These are phyloP conservation scores for Aureobasidium sp. DNA, from an alignment of 2,329 filamentous ascomycete species.

Conservation along the genomic window DNA sequence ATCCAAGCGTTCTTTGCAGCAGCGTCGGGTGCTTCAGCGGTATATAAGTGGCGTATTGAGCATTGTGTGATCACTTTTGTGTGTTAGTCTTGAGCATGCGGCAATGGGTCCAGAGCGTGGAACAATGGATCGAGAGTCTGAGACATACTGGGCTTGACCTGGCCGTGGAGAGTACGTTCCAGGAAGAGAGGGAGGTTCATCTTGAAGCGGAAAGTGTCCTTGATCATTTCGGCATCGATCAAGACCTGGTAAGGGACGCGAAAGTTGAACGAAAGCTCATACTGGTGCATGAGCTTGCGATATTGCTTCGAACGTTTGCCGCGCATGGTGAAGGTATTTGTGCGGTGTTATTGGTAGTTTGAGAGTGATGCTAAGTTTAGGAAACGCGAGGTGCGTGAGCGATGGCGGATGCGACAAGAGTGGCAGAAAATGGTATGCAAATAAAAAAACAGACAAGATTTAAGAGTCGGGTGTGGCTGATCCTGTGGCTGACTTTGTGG, in stretches of 20 bases:
- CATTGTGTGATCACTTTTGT: conserved; percentile 67
- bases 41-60: conserved; percentile 71
- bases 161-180: conserved; percentile 75
- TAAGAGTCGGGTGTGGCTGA: neutral
- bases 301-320: conserved; percentile 66
- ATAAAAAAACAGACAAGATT: neutral
- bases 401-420: neutral
- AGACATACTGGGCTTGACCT: conserved; percentile 67
- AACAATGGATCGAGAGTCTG: neutral
- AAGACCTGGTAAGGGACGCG: conserved; percentile 91
- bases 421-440: neutral
- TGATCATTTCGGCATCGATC: conserved; percentile 77
- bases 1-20: conserved; percentile 50
- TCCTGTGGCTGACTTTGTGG: neutral
- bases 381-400: neutral
- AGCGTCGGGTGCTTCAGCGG: conserved; percentile 19
- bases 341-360: neutral
- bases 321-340: conserved; percentile 44
- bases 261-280: conserved; percentile 79
- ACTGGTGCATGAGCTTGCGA: conserved; percentile 89
- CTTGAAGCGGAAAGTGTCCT: conserved; percentile 72
- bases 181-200: conserved; percentile 77
- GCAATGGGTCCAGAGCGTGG: neutral
- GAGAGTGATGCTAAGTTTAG: neutral
- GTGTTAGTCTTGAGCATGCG: neutral